Evolutionary conservation across 768 basidiomycete genomes (phyloP).

Genomic region (Termitomyces sp.): DNA sequence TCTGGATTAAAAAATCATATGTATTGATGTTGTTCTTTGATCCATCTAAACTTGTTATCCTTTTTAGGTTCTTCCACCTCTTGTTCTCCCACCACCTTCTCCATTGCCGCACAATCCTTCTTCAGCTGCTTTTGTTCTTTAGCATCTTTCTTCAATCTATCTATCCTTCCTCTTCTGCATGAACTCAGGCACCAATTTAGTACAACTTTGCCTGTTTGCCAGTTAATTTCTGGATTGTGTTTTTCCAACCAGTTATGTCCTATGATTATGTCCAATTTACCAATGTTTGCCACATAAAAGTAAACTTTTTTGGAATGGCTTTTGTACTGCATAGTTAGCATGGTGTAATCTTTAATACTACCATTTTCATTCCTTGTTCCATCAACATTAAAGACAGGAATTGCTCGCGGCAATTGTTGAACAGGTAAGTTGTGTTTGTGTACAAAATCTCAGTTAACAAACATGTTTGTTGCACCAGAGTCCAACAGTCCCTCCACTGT

Average conservation of each 20-base stretch:
- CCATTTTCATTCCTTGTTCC: too few relatives aligned
- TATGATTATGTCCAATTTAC: background rate
- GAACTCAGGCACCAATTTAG: background rate
- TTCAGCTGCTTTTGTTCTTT: too few relatives aligned
- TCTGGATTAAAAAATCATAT: background rate
- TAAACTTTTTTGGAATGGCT: too few relatives aligned
- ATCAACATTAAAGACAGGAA: too few relatives aligned
- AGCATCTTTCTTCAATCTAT: background rate
- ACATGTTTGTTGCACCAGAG: constrained; percentile 1
- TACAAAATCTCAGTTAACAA: background rate
- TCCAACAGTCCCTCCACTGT: constrained; percentile 4
- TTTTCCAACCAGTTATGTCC: background rate
- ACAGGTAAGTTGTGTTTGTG: background rate
- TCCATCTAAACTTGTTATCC: background rate
- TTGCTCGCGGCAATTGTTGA: too few relatives aligned
- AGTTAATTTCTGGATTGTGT: background rate
- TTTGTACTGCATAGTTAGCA: too few relatives aligned
- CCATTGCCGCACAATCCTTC: background rate
- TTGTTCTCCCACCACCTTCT: background rate
- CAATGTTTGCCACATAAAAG: background rate
- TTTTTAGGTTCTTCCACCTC: background rate
- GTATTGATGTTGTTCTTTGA: background rate
- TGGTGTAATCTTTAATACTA: too few relatives aligned
- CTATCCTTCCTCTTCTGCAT: background rate
- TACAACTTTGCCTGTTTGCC: background rate